Evolutionary conservation across 257 asterid genomes (phyloP).

Genomic region (Cruciata laevipes): DNA sequence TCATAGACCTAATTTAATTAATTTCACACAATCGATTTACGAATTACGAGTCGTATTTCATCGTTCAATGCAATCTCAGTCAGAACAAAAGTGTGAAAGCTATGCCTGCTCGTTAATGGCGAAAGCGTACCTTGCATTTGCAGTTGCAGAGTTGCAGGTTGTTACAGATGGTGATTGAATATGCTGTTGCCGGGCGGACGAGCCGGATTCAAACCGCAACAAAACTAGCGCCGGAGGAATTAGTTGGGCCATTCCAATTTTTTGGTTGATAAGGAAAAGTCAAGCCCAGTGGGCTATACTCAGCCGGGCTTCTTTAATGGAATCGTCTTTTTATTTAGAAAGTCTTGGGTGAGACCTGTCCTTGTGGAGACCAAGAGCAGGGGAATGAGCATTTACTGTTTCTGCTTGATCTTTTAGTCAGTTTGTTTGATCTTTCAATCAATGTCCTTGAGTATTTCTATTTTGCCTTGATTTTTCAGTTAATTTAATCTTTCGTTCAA

Average conservation of each 20-base stretch:
- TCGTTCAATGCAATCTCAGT: background rate
- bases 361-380: no score
- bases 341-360: no score
- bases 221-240: background rate
- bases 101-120: background rate
- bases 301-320: no score
- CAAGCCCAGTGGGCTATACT: background rate
- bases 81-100: background rate
- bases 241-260: background rate
- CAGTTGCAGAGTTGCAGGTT: background rate
- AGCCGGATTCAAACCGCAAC: background rate
- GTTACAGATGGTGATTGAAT: background rate
- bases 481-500: no score
- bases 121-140: background rate
- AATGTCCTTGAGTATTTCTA: no score
- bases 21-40: background rate
- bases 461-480: no score
- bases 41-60: background rate
- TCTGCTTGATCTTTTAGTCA: no score
- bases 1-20: background rate
- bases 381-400: no score
- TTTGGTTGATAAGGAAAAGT: no score
- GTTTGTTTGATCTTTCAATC: no score
- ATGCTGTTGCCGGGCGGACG: background rate
- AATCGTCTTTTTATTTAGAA: no score